Evolutionary conservation across 1,139 yeast species (phyloP), one percentile per base, ranked within the genome.

Genomic region (Yamadazyma spencermartinsiae): DNA sequence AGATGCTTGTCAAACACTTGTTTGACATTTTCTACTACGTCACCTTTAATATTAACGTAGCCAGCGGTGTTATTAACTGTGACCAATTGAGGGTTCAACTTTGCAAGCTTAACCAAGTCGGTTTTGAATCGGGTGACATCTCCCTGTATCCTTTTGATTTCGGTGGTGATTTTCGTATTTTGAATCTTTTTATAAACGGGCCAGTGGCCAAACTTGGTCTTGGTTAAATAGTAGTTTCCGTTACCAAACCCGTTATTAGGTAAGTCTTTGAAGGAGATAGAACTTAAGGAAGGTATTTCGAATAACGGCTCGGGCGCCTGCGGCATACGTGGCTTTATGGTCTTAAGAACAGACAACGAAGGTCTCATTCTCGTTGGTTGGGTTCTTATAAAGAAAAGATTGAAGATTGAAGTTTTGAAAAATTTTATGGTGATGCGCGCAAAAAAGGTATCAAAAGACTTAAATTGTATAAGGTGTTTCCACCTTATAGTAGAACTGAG

Each of bases 111-210:
- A 42, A 77, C 73, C 47, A 85, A 63, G 54, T 85, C 90, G 25
- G 69, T 60, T 58, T 81, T 81, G 42, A 85, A 65, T 44, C 74
- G 76, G 10, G 65, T 55, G 12, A 80, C 60, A 54, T 82, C 82
- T 3, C 94, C 94, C 44, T 72, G 64, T 27, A 85, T 67, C 46
- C 78, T 75, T 56, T 81, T 80, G 33, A 85, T 69, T 53, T 83
- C 87, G 1, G 92, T 84, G 41, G 69, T 68, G 24, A 63, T 58
- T 40, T 74, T 75, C 20, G 81, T 76, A 40, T 77, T 73, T 62
- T 68, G 75, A 41, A 71, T 56, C 44, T 81, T 82, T 43, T 73
- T 68, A 58, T 84, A 85, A 1, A 85, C 82, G 20, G 92, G 92
- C 61, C 86, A 68, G 54, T 82, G 80, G 4, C 86, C 84, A 39